Evolutionary conservation across 352 stramenopile genomes (phyloP).

Genomic region (Pythium rhizo-oryzae): DNA sequence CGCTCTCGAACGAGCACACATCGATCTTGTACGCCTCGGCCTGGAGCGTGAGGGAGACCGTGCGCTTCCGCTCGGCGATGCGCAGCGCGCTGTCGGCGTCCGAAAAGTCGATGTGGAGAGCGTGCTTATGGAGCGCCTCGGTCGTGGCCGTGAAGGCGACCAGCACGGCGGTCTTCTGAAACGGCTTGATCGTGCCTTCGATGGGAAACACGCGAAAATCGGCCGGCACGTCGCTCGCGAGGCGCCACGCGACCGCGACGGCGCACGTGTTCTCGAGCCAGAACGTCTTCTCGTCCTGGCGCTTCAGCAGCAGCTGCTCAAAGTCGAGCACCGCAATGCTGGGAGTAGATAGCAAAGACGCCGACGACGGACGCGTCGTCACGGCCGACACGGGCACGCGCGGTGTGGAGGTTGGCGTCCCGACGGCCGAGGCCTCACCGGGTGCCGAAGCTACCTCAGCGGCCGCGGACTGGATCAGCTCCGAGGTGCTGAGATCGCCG

Average conservation of each 20-base stretch:
- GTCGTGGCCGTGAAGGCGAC: slow-evolving; percentile 73
- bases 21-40: slow-evolving; percentile 94
- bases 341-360: background rate
- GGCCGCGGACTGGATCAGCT: slow-evolving; percentile 15
- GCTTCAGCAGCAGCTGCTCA: slow-evolving; percentile 89
- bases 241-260: slow-evolving; percentile 76
- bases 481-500: slow-evolving; percentile 47
- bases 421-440: background rate
- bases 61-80: slow-evolving; percentile 39
- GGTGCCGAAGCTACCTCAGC: background rate
- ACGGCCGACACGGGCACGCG: background rate
- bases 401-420: slow-evolving; percentile 6
- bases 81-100: slow-evolving; percentile 74
- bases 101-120: slow-evolving; percentile 78
- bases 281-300: slow-evolving; percentile 88
- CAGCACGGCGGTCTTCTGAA: slow-evolving; percentile 61
- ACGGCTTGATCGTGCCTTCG: slow-evolving; percentile 72
- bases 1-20: slow-evolving; percentile 81
- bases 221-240: slow-evolving; percentile 39
- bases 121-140: slow-evolving; percentile 67
- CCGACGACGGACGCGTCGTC: background rate
- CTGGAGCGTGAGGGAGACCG: slow-evolving; percentile 41
- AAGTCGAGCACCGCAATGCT: slow-evolving; percentile 80
- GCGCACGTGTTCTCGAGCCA: slow-evolving; percentile 83
- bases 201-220: slow-evolving; percentile 79